Percentiles rank a stretch among this genome's conserved stretches.
phyloP scores from a whole-genome alignment of 2,329 filamentous ascomycete species.

The Colletotrichum truncatum region DNA sequence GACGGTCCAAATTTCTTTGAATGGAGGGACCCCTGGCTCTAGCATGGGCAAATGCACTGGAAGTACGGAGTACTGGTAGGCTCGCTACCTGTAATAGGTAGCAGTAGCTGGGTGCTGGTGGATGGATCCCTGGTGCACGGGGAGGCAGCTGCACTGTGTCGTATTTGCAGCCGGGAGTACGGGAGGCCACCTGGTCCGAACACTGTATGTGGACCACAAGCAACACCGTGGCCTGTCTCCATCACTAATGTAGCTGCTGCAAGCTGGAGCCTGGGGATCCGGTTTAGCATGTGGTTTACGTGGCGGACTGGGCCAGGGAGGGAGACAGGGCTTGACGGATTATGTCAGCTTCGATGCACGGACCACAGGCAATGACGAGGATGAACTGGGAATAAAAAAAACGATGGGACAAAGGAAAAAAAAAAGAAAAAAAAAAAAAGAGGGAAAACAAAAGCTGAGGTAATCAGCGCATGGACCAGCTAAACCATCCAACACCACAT shows the following conservation, averaged over 20 bases:
- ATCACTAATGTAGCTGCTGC: constrained; percentile 13
- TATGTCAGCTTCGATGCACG: not conserved
- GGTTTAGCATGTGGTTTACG: constrained; percentile 21
- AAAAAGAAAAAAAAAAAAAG: too few species aligned
- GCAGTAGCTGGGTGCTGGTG: not conserved
- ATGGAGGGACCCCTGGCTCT: constrained; percentile 24
- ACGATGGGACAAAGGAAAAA: too few species aligned
- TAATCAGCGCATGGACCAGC: not conserved
- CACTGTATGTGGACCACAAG: constrained; percentile 6
- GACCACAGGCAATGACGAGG: too few species aligned
- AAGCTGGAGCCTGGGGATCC: constrained; percentile 6
- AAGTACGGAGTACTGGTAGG: too few species aligned
- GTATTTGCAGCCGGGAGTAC: not conserved
- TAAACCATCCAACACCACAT: not conserved
- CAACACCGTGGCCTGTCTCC: not conserved
- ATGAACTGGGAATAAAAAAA: too few species aligned
- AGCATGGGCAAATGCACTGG: too few species aligned
- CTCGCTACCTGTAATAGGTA: too few species aligned
- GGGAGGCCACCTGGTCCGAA: not conserved
- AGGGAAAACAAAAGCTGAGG: too few species aligned
- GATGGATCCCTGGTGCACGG: not conserved
- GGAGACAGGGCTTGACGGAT: not conserved
- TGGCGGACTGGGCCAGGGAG: constrained; percentile 17
- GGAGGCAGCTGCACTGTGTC: not conserved
- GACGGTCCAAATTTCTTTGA: constrained; percentile 31